A percentile compares a stretch with the other conserved stretches of the same genome.
phyloP scores from a whole-genome alignment of 2,329 filamentous ascomycete genomes.

The Aspergillus ibericus region DNA sequence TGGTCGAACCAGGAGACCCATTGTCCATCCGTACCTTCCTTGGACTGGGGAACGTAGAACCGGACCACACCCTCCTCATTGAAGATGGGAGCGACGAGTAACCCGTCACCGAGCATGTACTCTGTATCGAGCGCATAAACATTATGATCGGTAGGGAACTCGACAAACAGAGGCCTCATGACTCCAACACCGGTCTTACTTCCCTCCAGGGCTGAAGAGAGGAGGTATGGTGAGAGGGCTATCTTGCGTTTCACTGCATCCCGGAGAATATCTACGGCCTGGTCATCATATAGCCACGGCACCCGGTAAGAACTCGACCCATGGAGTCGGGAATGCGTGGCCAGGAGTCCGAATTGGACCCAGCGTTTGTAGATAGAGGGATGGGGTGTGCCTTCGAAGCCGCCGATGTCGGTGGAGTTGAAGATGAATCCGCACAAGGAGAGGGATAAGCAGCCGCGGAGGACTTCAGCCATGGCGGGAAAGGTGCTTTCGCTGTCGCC shows the following conservation, averaged over 20 bases:
- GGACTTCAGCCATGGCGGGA: conserved; percentile 70
- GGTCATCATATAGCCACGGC: conserved; percentile 70
- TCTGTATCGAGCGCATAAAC: conserved; percentile 68
- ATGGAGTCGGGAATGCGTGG: conserved; percentile 69
- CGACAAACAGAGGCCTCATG: conserved; percentile 65
- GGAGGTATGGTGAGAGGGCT: conserved; percentile 54
- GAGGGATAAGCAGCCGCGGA: conserved; percentile 65
- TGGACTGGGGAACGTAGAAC: conserved; percentile 62
- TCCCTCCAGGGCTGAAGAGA: conserved; percentile 53
- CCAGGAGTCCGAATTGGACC: conserved; percentile 73
- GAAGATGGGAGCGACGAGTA: conserved; percentile 66
- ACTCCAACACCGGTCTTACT: conserved; percentile 59
- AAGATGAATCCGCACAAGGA: conserved; percentile 66
- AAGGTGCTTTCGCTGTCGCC: conserved; percentile 74
- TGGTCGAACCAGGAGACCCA: conserved; percentile 52
- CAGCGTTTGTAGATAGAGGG: conserved; percentile 74
- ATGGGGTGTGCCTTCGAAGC: conserved; percentile 67
- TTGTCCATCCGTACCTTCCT: conserved; percentile 47
- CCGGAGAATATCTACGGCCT: conserved; percentile 46
- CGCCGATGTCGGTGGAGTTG: conserved; percentile 71
- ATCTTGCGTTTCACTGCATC: conserved; percentile 20
- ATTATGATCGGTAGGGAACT: conserved; percentile 70
- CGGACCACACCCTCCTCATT: conserved; percentile 63
- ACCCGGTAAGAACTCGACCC: conserved; percentile 70
- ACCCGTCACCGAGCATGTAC: conserved; percentile 68